These are phyloP conservation scores for Oryza coarctata DNA, from an alignment of 176 grass and related monocot species.

Conservation along the genomic window DNA sequence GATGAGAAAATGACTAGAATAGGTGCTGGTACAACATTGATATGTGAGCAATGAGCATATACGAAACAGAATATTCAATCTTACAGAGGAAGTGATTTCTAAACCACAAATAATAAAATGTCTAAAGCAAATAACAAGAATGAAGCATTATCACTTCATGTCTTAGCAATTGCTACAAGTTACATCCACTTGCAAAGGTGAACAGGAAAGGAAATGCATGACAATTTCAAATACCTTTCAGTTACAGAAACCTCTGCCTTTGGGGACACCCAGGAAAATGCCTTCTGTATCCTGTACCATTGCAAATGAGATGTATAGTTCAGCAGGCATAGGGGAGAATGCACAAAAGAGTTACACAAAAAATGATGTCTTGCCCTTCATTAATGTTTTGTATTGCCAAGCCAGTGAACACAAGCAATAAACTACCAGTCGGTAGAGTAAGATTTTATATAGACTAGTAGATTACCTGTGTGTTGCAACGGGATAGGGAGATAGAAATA, in stretches of 20 bases:
- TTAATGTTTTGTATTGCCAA: not conserved
- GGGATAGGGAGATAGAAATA: too few relatives aligned
- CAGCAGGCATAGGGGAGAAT: not conserved
- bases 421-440: constrained; percentile 13
- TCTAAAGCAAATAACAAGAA: not conserved
- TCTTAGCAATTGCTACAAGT: not conserved
- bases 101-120: not conserved
- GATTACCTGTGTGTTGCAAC: too few relatives aligned
- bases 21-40: not conserved
- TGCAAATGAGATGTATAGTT: not conserved
- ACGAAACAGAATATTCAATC: constrained; percentile 12
- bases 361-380: not conserved
- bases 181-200: constrained; percentile 3
- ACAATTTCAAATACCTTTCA: constrained; percentile 46
- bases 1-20: not conserved
- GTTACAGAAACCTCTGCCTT: constrained; percentile 31
- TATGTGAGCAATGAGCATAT: not conserved
- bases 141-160: not conserved
- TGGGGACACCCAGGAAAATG: constrained; percentile 44
- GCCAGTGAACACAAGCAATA: not conserved
- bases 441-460: constrained; percentile 1
- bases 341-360: not conserved
- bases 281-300: constrained; percentile 51
- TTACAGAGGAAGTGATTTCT: constrained; percentile 6
- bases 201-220: not conserved